A percentile compares a stretch with the other conserved stretches of the same genome.
These are phyloP conservation scores for Chaetomium fimeti DNA, from an alignment of 495 filamentous ascomycete genomes.

Conservation along the genomic window DNA sequence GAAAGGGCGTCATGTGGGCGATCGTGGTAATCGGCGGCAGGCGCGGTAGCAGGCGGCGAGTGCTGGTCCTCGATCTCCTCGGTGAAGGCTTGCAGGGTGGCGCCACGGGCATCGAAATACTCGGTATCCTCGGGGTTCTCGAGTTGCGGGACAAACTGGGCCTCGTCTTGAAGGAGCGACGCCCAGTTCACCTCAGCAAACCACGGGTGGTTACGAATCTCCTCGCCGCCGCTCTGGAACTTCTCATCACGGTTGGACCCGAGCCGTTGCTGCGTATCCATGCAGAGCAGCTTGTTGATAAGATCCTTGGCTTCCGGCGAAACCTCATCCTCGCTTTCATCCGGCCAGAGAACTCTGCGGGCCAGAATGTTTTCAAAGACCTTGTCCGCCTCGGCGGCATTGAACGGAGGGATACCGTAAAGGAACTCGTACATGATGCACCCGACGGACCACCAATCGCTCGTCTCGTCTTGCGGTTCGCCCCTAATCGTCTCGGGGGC, in stretches of 20 bases:
- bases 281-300: conserved; percentile 84
- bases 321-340: conserved; percentile 64
- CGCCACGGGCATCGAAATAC: conserved; percentile 92
- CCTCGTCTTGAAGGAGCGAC: conserved; percentile 83
- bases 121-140: conserved; percentile 97
- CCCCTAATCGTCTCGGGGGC: conserved; percentile 96
- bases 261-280: conserved; percentile 74
- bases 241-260: conserved; percentile 81
- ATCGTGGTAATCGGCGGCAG: conserved; percentile 69
- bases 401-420: conserved; percentile 89
- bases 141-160: conserved; percentile 88
- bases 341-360: conserved; percentile 85
- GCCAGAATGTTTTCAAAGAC: conserved; percentile 96
- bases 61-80: conserved; percentile 91
- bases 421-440: conserved; percentile 97
- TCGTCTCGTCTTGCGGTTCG: conserved; percentile 91
- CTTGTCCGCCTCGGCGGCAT: conserved; percentile 83
- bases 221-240: conserved; percentile 75
- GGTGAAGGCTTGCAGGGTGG: conserved; percentile 81
- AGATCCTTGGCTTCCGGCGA: conserved; percentile 87
- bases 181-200: conserved; percentile 88
- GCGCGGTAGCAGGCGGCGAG: conserved; percentile 65
- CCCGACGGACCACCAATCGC: conserved; percentile 98
- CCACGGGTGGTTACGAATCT: conserved; percentile 88
- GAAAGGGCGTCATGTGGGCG: conserved; percentile 93